A percentile compares a stretch with the other conserved stretches of the same genome.
Conservation (phyloP, 495 filamentous ascomycete species). For the Wilcoxina mikolae region DNA sequence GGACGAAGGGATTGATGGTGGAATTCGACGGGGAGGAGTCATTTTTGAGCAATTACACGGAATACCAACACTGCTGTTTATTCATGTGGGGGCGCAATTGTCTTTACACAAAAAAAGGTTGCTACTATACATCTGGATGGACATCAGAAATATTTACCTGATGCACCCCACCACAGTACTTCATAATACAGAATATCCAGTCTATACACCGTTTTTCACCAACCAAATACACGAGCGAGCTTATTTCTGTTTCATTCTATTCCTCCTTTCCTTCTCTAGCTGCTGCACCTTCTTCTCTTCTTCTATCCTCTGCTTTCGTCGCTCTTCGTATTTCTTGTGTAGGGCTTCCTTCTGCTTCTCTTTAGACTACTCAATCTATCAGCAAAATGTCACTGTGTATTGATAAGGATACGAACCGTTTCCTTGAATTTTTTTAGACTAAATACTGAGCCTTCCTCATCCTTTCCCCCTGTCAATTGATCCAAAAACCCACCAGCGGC, state of each 20-base stretch:
- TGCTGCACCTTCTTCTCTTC: slow-evolving; percentile 36
- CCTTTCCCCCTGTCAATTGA: slow-evolving; percentile 13
- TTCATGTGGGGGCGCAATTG: not conserved
- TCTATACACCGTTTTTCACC: not conserved
- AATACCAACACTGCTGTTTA: not conserved
- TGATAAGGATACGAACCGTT: not conserved
- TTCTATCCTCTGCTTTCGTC: slow-evolving; percentile 28
- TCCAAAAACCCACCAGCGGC: slow-evolving; percentile 20
- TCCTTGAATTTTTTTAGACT: not conserved
- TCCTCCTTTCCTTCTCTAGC: slow-evolving; percentile 33
- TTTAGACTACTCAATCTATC: slow-evolving; percentile 10
- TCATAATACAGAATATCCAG: not conserved
- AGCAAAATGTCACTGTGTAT: not conserved
- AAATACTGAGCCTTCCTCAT: not conserved
- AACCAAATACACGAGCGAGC: not conserved
- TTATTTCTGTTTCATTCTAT: slow-evolving; percentile 26
- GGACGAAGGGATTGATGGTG: not conserved
- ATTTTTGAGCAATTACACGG: not conserved
- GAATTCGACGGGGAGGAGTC: not conserved
- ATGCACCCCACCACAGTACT: not conserved
- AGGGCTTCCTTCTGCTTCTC: slow-evolving; percentile 20
- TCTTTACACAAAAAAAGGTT: not conserved
- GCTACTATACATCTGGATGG: not conserved
- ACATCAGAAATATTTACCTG: not conserved
- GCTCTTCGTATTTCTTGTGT: slow-evolving; percentile 30